A percentile compares a stretch with the other conserved stretches of the same genome.
phyloP scores from a whole-genome alignment of 495 filamentous ascomycete species.

The Xylaria cubensis region DNA sequence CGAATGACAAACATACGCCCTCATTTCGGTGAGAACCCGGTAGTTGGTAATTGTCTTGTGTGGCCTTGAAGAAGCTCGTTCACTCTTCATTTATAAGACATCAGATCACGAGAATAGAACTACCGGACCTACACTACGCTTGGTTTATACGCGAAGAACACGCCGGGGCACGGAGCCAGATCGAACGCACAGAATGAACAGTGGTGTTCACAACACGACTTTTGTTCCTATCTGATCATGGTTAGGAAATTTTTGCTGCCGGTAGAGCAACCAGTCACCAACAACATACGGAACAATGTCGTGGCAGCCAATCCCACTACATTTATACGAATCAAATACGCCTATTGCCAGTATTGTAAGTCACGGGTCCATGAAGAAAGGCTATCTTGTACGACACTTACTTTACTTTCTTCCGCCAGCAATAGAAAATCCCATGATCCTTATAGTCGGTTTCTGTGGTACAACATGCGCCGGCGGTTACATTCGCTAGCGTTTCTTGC shows the following conservation, averaged over 20 bases:
- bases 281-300: slow-evolving; percentile 4
- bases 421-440: slow-evolving; percentile 11
- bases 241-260: neutral
- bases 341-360: neutral
- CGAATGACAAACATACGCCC: slow-evolving; percentile 6
- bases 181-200: neutral
- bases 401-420: slow-evolving; percentile 10
- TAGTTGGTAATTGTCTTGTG: slow-evolving; percentile 11
- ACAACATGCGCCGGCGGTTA: slow-evolving; percentile 15
- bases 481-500: slow-evolving; percentile 25
- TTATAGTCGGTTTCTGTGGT: slow-evolving; percentile 13
- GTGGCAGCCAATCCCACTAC: slow-evolving; percentile 21
- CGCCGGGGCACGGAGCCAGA: slow-evolving; percentile 11
- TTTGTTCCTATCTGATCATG: neutral
- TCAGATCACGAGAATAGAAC: neutral
- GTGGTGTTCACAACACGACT: neutral
- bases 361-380: neutral
- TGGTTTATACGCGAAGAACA: neutral
- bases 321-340: slow-evolving; percentile 1
- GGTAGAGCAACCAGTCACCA: neutral
- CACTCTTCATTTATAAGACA: slow-evolving; percentile 15
- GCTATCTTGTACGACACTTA: neutral
- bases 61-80: neutral
- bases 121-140: slow-evolving; percentile 15
- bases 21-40: slow-evolving; percentile 20